Base-by-base conservation (phyloP, 1,284 basidiomycete species). In the Cutaneotrichosporon dermatis region DNA sequence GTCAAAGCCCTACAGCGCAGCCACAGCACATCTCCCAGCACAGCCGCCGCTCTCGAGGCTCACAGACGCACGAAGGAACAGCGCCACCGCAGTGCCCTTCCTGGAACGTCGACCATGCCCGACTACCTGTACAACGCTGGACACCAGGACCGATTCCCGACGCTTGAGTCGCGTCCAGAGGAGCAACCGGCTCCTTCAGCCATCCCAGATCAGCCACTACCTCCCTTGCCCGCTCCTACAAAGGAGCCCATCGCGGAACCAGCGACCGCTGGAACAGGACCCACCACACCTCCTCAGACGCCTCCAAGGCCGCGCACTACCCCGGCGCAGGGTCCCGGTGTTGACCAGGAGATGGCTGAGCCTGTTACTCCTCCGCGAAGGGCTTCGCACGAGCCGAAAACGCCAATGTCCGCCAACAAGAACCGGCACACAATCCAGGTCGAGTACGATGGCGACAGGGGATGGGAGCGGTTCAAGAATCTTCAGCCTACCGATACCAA, bases 401-500 rank as follows among this genome's bases (percentile, higher is more conserved):
- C 66, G 55, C 63, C 73, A 46, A 63, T 76, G 71, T 69, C 73
- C 55, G 57, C 71, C 54, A 77, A 74, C 69, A 75, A 71, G 55
- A 84, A 86, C 74, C 79, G 88, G 12, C 91, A 95, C 77, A 95
- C 92, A 2, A 90, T 95, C 44, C 92, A 96, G 76, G 87, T 96
- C 58, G 92, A 95, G 74, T 93, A 93, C 67, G 87, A 87, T 44
- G 70, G 68, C 15, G 74, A 76, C 51, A 60, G 45, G 58, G 36
- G 49, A 3, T 64, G 62, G 62, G 57, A 61, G 37, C n/a, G 35
- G 16, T 42, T 34, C 13, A 15, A 53, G 34, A 49, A 49, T 12
- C 46, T 49, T 5, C 46, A 36, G 34, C 46, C 46, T 3, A 39
- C 16, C n/a, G 35, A 9, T 13, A 44, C 45, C 34, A 51, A 46